phyloP scores from a whole-genome alignment of 495 filamentous ascomycete species.

The Penicillium crystallinum region DNA sequence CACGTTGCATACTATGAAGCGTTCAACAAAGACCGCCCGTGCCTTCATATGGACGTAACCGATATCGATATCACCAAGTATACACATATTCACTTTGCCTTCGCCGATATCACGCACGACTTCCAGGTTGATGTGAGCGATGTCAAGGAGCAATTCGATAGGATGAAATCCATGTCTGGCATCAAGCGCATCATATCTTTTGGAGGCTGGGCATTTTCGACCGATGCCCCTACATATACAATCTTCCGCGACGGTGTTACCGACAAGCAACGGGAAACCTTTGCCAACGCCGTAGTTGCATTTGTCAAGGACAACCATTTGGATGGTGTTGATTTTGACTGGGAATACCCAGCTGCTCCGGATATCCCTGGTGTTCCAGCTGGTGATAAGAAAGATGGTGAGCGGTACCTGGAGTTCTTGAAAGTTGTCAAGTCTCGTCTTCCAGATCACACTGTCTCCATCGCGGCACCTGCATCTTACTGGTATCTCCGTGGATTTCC shows the following conservation, averaged over 20 bases:
- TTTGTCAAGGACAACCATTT: slow-evolving; percentile 30
- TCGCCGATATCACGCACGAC: slow-evolving; percentile 30
- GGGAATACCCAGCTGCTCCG: slow-evolving; percentile 29
- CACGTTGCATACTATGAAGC: neutral
- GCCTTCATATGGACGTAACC: slow-evolving; percentile 4
- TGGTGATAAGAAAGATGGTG: neutral
- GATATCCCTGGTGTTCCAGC: neutral
- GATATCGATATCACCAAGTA: slow-evolving; percentile 11
- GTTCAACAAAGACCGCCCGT: slow-evolving; percentile 16
- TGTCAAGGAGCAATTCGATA: slow-evolving; percentile 10
- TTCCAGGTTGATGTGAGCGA: slow-evolving; percentile 1
- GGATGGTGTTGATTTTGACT: slow-evolving; percentile 35
- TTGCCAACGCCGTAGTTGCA: too few relatives aligned
- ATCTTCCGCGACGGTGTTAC: slow-evolving; percentile 34
- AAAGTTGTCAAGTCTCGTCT: neutral
- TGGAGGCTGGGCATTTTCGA: slow-evolving; percentile 45
- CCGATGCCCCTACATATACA: slow-evolving; percentile 20
- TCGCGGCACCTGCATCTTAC: slow-evolving; percentile 25
- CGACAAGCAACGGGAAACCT: slow-evolving; percentile 34
- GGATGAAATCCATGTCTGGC: slow-evolving; percentile 19
- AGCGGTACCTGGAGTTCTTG: neutral
- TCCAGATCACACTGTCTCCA: slow-evolving; percentile 14
- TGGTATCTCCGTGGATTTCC: slow-evolving; percentile 33
- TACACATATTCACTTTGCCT: slow-evolving; percentile 43
- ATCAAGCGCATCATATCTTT: slow-evolving; percentile 40